Evolutionary conservation across 345 rosid species (phyloP), one percentile per base, ranked within the genome.

Genomic region (Moricandia arvensis): DNA sequence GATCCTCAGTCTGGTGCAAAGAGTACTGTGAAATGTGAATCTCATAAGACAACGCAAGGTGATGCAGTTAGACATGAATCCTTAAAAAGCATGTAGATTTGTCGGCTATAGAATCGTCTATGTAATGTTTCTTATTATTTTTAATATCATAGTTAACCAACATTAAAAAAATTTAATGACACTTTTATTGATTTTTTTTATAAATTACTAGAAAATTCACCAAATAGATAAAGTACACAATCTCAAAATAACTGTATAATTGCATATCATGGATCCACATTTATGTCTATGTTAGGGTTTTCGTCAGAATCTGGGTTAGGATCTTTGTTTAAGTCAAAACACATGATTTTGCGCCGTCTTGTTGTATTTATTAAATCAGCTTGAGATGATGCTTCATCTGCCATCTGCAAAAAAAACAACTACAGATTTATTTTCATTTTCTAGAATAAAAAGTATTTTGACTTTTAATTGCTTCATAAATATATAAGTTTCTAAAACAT

Each of bases 301-400:
- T 2, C 26, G 1, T 61, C 18, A 6, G 8, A 9, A 15, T 59
- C 57, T 8, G 59, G 21, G 17, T 13, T 63, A 35, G 69, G 69
- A 4, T 3, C 69, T 8, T 8, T 34, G 63, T 63, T 73, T 54
- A 63, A 47, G 5, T 75, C 73, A 0, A 45, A 21, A 16, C 34
- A 33, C 18, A 6, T 0, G n/a, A 7, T 33, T 8, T 4, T 27
- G 16, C 0, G 3, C 16, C 7, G 6, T 3, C 0, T 18, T 47
- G 4, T 30, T 43, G n/a, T 8, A n/a, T 43, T 43, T 2, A 16
- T 53, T 2, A 41, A 18, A 27, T 8, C 9, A 10, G 37, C 18
- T 55, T 38, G 65, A 70, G 65, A 58, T 38, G 66, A 18, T 62
- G 15, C 62, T 67, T 8, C 31, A 31, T 66, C 53, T 33, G 21